Percentiles rank a stretch among this genome's conserved stretches.
Conservation (phyloP, 768 basidiomycete genomes). For the Roridomyces roridus region DNA sequence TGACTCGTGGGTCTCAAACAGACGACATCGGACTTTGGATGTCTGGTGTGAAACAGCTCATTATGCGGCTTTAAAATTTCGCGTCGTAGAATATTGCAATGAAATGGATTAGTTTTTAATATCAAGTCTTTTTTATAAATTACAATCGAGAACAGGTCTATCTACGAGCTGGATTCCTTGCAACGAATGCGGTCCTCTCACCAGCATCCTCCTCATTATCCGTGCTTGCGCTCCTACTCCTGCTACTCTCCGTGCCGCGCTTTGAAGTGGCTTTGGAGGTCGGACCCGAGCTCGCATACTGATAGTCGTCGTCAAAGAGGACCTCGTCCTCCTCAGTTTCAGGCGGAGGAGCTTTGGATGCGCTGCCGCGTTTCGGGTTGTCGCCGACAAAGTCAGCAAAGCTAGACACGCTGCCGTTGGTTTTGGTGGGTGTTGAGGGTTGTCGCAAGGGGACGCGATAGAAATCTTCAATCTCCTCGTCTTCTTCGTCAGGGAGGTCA, state of each 20-base stretch:
- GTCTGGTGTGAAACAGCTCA: constrained; percentile 90
- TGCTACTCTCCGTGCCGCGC: constrained; percentile 24
- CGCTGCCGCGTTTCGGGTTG: constrained; percentile 12
- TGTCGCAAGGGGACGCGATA: constrained; percentile 66
- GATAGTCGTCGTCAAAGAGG: constrained; percentile 24
- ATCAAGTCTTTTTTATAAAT: not conserved
- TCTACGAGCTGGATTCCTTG: not conserved
- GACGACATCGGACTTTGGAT: constrained; percentile 89
- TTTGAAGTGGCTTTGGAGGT: constrained; percentile 23
- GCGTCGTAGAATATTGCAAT: not conserved
- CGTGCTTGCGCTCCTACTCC: constrained; percentile 18
- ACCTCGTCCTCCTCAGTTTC: constrained; percentile 21
- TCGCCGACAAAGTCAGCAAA: constrained; percentile 10
- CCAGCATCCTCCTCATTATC: constrained; percentile 5
- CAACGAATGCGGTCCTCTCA: constrained; percentile 5
- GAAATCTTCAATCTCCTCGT: constrained; percentile 70
- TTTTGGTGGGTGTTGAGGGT: constrained; percentile 1
- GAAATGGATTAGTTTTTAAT: constrained; percentile 1
- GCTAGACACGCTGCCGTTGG: constrained; percentile 5
- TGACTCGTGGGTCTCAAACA: constrained; percentile 79
- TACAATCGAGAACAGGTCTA: not conserved
- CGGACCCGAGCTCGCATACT: constrained; percentile 20
- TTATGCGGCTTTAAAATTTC: constrained; percentile 61
- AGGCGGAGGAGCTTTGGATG: not conserved
- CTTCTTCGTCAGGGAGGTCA: constrained; percentile 55